Evolutionary conservation across 1,139 yeast genomes (phyloP).

Genomic region (Zygosaccharomyces pseudobailii): DNA sequence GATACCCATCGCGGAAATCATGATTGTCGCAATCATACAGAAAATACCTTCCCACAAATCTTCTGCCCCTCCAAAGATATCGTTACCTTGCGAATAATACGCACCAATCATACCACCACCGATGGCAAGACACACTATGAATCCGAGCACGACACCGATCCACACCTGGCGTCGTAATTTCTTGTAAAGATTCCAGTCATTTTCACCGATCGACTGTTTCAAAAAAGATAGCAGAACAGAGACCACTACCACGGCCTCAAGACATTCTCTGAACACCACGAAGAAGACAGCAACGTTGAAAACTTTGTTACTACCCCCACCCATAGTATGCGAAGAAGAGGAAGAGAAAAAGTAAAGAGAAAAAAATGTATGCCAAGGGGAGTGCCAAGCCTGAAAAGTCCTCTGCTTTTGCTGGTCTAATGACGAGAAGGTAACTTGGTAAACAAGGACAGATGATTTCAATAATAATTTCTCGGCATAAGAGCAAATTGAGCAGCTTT

Average conservation of each 20-base stretch:
- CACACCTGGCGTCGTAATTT: constrained; percentile 67
- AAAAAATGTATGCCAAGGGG: not conserved
- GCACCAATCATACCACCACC: constrained; percentile 73
- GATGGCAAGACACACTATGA: constrained; percentile 65
- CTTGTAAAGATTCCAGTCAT: constrained; percentile 34
- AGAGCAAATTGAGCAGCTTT: not conserved
- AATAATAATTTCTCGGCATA: not conserved
- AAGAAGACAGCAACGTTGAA: constrained; percentile 61
- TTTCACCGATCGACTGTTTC: constrained; percentile 47
- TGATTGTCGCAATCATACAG: constrained; percentile 70
- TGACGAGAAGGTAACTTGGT: not conserved
- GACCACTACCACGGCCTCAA: constrained; percentile 82
- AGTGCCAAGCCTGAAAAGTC: not conserved
- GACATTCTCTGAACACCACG: constrained; percentile 78
- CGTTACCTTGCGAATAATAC: constrained; percentile 72
- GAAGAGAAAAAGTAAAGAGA: not conserved
- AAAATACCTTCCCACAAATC: constrained; percentile 90
- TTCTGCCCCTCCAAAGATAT: constrained; percentile 79
- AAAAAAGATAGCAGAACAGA: constrained; percentile 81
- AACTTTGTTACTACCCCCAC: constrained; percentile 27
- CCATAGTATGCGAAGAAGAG: not conserved
- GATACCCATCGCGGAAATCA: constrained; percentile 86
- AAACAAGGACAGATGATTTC: not conserved
- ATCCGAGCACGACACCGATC: constrained; percentile 73
- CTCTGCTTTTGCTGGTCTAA: not conserved